Conservation (phyloP, 192 early-diverging fungal species). For the Pecoramyces ruminantium region DNA sequence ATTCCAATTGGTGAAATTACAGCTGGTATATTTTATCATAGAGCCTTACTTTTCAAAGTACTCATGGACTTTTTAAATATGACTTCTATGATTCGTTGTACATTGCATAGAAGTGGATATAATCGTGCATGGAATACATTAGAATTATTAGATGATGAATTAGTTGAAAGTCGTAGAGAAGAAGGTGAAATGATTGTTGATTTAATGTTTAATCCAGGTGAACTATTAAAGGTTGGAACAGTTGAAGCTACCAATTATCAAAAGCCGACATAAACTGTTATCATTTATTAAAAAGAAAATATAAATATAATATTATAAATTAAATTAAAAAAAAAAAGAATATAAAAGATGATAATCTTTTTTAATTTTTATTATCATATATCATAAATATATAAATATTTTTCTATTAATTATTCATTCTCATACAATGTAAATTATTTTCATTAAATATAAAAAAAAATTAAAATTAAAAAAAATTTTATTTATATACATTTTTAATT, state of each 20-base stretch:
- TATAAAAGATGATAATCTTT: too few species aligned
- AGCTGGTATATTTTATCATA: slow-evolving; percentile 32
- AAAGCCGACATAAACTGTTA: background rate
- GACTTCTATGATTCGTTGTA: slow-evolving; percentile 15
- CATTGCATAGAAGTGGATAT: slow-evolving; percentile 26
- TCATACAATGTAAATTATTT: too few species aligned
- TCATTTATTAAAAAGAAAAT: background rate
- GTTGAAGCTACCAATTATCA: slow-evolving; percentile 7
- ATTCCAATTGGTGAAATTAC: slow-evolving; percentile 19
- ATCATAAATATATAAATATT: too few species aligned
- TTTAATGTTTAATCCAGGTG: slow-evolving; percentile 31
- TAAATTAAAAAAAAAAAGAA: too few species aligned
- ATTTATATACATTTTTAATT: too few species aligned
- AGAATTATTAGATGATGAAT: slow-evolving; percentile 3
- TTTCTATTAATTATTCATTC: too few species aligned
- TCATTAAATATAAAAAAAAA: too few species aligned
- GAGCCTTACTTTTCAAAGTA: slow-evolving; percentile 35
- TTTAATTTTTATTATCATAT: too few species aligned
- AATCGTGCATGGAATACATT: slow-evolving; percentile 23
- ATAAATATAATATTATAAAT: background rate
- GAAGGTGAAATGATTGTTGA: slow-evolving; percentile 25
- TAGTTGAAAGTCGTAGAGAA: slow-evolving; percentile 5
- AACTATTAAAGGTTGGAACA: slow-evolving; percentile 13
- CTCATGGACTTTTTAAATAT: slow-evolving; percentile 25
- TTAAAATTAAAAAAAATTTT: too few species aligned